Evolutionary conservation across 257 asterid species (phyloP).

Genomic region (Nicotiana benthamiana): DNA sequence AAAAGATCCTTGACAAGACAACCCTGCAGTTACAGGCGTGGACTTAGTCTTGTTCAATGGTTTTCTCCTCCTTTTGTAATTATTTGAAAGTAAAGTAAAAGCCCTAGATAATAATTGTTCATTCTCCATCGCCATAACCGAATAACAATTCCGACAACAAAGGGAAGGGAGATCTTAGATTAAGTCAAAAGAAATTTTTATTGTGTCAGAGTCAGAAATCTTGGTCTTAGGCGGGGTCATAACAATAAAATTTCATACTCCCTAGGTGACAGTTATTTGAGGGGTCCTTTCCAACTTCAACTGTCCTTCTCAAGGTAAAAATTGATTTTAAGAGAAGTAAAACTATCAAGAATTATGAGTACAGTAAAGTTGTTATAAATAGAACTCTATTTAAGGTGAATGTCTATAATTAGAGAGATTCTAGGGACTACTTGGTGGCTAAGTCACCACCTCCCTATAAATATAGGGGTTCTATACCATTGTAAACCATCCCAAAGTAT

Average conservation of each 20-base stretch:
- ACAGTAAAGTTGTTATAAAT: no score
- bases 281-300: background rate
- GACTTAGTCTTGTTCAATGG: conserved; percentile 26
- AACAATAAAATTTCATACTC: background rate
- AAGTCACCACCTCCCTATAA: no score
- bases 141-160: background rate
- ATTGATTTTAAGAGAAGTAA: no score
- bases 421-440: no score
- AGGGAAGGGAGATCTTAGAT: background rate
- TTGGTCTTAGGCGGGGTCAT: background rate
- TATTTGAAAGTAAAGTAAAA: conserved; percentile 30
- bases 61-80: conserved; percentile 43
- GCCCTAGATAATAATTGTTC: conserved; percentile 16
- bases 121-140: background rate
- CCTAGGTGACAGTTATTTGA: background rate
- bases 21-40: conserved; percentile 25
- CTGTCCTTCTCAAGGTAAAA: background rate
- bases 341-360: no score
- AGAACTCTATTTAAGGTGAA: no score
- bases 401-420: no score
- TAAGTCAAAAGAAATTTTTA: background rate
- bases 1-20: conserved; percentile 52
- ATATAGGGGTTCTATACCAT: no score
- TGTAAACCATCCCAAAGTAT: no score
- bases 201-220: background rate